Conservation (phyloP, 371 early-diverging fungal species). For the Actinomortierella ambigua region DNA sequence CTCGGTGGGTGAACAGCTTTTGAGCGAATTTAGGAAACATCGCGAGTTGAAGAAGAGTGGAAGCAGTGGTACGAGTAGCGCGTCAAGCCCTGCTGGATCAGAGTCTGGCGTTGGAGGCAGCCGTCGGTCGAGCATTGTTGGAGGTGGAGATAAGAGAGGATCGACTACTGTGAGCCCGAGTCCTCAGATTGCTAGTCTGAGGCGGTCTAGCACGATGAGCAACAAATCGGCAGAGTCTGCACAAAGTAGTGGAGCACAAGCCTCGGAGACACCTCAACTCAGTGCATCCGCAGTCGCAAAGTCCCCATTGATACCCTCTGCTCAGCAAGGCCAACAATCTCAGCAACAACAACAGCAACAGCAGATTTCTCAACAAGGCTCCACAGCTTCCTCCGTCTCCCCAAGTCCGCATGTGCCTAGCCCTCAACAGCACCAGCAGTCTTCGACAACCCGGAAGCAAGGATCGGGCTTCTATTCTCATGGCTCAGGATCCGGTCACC, state of each 20-base stretch:
- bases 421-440: too few relatives aligned
- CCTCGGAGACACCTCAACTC: constrained; percentile 6
- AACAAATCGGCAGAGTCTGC: background rate
- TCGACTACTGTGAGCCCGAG: background rate
- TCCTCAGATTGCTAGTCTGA: background rate
- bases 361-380: too few relatives aligned
- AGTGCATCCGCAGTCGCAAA: constrained; percentile 11
- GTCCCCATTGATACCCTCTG: background rate
- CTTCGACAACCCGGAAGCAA: too few relatives aligned
- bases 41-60: constrained; percentile 7
- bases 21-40: constrained; percentile 44
- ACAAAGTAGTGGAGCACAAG: background rate
- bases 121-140: constrained; percentile 30
- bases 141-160: constrained; percentile 2
- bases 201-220: background rate
- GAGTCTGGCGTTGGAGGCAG: constrained; percentile 18
- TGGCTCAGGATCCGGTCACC: too few relatives aligned
- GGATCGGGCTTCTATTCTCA: too few relatives aligned
- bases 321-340: background rate
- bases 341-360: too few relatives aligned
- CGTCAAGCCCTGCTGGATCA: constrained; percentile 19
- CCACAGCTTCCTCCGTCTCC: too few relatives aligned
- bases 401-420: too few relatives aligned
- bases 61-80: constrained; percentile 14
- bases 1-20: constrained; percentile 47